Percentiles rank a stretch among this genome's conserved stretches.
These are phyloP conservation scores for Metroxylon sagu DNA, from an alignment of 176 grass and related monocot genomes.

Conservation along the genomic window DNA sequence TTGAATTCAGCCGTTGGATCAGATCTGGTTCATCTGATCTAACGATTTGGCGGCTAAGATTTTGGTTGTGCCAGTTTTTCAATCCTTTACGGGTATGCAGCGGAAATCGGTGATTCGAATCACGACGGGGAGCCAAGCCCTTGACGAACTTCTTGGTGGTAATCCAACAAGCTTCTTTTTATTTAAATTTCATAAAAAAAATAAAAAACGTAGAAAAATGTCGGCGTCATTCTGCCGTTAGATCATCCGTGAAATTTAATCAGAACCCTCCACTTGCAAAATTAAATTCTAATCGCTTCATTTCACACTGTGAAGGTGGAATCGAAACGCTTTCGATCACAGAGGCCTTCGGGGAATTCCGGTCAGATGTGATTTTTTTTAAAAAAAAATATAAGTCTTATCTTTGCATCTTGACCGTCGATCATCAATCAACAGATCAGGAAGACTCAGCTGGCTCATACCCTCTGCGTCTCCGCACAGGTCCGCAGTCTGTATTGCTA, in stretches of 20 bases:
- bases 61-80: background rate
- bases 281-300: no score
- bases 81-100: conserved; percentile 25
- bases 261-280: no score
- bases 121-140: conserved; percentile 76
- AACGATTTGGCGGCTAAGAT: background rate
- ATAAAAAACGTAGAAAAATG: no score
- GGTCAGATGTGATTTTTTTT: conserved; percentile 29
- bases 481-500: background rate
- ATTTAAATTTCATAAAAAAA: no score
- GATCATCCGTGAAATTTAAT: no score
- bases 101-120: conserved; percentile 68
- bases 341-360: conserved; percentile 89
- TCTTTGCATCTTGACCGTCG: no score
- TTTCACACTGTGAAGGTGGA: conserved; percentile 53
- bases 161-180: background rate
- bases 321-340: conserved; percentile 93
- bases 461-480: conserved; percentile 70
- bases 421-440: conserved; percentile 35
- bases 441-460: conserved; percentile 87
- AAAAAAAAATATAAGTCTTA: background rate
- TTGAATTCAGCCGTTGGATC: background rate
- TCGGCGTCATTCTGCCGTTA: no score
- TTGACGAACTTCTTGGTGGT: conserved; percentile 87
- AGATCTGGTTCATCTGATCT: no score